These are phyloP conservation scores for Whalleya microplaca DNA, from an alignment of 2,329 filamentous ascomycete species.

Conservation along the genomic window DNA sequence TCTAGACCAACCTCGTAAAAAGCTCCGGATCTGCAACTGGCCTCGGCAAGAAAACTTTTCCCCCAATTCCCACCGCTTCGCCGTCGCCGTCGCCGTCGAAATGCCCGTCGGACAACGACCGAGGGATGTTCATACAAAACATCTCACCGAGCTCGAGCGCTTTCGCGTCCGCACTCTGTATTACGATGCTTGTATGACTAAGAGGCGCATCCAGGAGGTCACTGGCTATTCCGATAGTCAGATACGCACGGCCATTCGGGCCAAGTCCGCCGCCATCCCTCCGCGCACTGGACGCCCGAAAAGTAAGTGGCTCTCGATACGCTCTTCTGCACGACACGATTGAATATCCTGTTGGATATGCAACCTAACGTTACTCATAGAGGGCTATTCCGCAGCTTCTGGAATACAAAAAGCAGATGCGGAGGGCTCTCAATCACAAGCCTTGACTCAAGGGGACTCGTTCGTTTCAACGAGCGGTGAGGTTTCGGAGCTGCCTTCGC, in stretches of 20 bases:
- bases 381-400: background rate
- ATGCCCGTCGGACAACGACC: slow-evolving; percentile 21
- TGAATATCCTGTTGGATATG: background rate
- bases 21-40: slow-evolving; percentile 8
- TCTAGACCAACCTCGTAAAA: background rate
- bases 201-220: slow-evolving; percentile 32
- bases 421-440: background rate
- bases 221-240: slow-evolving; percentile 36
- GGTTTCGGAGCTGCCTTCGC: background rate
- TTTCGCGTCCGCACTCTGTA: slow-evolving; percentile 36
- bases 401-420: background rate
- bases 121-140: slow-evolving; percentile 34
- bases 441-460: slow-evolving; percentile 9
- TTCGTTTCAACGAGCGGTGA: background rate
- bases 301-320: slow-evolving; percentile 15
- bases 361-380: background rate
- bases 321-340: background rate
- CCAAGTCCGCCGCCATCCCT: slow-evolving; percentile 25
- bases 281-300: slow-evolving; percentile 32
- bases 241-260: slow-evolving; percentile 33
- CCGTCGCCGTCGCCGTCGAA: background rate
- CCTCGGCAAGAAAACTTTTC: slow-evolving; percentile 31
- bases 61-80: background rate
- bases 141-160: slow-evolving; percentile 34
- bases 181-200: slow-evolving; percentile 31